Percentiles rank a stretch among this genome's conserved stretches.
phyloP scores from a whole-genome alignment of 371 early-diverging fungal genomes.

The Funneliformis caledonium region DNA sequence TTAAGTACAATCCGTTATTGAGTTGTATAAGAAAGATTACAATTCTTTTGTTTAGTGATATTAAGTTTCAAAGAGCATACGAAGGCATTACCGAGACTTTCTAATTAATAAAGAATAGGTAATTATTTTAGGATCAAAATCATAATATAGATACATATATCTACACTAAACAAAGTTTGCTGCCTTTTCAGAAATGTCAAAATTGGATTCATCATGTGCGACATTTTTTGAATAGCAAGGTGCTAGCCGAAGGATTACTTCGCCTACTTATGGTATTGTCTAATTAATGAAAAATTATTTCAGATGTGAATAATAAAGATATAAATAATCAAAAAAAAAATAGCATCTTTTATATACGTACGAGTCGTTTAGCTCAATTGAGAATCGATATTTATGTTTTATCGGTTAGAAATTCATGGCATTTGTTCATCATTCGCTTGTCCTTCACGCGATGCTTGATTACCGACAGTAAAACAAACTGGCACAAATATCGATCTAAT shows the following conservation, averaged over 20 bases:
- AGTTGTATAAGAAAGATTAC: background rate
- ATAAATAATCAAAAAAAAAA: background rate
- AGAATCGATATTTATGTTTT: background rate
- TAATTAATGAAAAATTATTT: background rate
- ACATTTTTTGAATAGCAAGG: constrained; percentile 32
- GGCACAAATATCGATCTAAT: constrained; percentile 35
- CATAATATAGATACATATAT: background rate
- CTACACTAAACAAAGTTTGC: constrained; percentile 36
- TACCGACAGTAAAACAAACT: constrained; percentile 31
- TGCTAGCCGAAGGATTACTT: background rate
- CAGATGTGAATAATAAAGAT: background rate
- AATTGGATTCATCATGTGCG: constrained; percentile 27
- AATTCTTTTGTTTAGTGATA: constrained; percentile 22
- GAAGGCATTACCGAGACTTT: constrained; percentile 25
- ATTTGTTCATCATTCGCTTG: constrained; percentile 31
- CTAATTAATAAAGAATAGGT: background rate
- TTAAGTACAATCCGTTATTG: constrained; percentile 7
- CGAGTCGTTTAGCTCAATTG: constrained; percentile 3
- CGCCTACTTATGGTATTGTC: constrained; percentile 28
- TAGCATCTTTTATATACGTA: background rate
- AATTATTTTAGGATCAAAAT: background rate
- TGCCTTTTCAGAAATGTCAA: constrained; percentile 32
- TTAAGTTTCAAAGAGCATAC: constrained; percentile 31
- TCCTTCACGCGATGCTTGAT: constrained; percentile 35
- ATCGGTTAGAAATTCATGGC: constrained; percentile 31